Base-by-base conservation (phyloP, 805 yeast species). In the Metschnikowia continentalis region DNA sequence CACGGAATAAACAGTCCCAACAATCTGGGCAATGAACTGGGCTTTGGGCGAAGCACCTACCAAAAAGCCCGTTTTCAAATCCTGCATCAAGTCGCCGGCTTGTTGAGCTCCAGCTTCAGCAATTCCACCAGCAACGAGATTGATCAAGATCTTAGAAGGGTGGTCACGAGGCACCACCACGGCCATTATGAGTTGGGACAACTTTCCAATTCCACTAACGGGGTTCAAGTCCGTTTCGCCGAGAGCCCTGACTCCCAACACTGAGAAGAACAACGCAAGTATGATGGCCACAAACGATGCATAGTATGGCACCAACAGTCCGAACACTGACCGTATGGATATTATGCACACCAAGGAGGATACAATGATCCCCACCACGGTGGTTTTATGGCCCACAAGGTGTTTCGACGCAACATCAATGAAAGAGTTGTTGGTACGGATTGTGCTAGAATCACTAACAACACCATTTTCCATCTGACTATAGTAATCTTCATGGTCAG, bases 21-120 rank as follows among this genome's bases (percentile, higher is more conserved):
- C 79, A 13, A 90, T 57, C 68, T 94, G 98, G 0, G 97, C 98
- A 19, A 82, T 64, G 60, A 94, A 91, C 68, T 94, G 99, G 3
- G 96, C 96, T 54, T 78, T 80, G 15, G 97, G 97, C 0, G 96
- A 87, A 0, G 98, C 97, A 14, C 96, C 96, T 2, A 92, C 62
- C 48, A 92, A 68, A 67, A 88, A 92, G 0, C 98, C 98, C 0
- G 99, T 91, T 66, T 94, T 94, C 59, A 92, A 75, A 69, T 94
- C 98, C 71, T 92, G 99, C 96, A 94, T 88, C 63, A 92, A 75
- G 69, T 92, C 99, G 32, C 99, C 98, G 2, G 98, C 97, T 69
- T 92, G 99, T 70, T 94, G 98, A 2, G 99, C 97, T 7, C 98
- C 98, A 0, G 98, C 97, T 70, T 92, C 99, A 1, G 98, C 95